Conservation (phyloP, 1,284 basidiomycete genomes). For the Boletus sp. region DNA sequence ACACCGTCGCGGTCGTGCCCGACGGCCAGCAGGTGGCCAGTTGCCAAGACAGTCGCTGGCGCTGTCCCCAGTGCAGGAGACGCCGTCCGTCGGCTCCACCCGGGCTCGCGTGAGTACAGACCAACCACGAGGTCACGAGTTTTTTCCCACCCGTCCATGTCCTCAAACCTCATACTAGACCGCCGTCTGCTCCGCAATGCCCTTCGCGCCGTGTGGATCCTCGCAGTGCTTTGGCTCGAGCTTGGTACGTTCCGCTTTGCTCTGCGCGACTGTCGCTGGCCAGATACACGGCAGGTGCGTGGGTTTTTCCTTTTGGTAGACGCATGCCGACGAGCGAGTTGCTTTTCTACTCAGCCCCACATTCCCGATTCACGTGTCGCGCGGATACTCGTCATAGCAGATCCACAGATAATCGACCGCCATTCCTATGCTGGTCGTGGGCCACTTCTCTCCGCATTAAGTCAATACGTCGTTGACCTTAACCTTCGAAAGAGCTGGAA, state of each 20-base stretch:
- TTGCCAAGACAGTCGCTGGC: too few relatives aligned
- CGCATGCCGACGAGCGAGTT: neutral
- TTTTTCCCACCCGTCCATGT: constrained; percentile 6
- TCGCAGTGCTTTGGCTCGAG: constrained; percentile 32
- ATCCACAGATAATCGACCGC: constrained; percentile 70
- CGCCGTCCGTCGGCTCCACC: constrained; percentile 39
- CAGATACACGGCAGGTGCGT: constrained; percentile 24
- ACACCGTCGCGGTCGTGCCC: too few relatives aligned
- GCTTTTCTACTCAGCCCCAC: constrained; percentile 14
- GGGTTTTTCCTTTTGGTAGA: neutral
- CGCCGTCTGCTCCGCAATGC: constrained; percentile 11
- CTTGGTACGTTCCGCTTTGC: constrained; percentile 25
- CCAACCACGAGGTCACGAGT: too few relatives aligned
- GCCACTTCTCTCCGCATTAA: constrained; percentile 40
- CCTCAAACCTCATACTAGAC: neutral
- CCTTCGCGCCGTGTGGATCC: constrained; percentile 24
- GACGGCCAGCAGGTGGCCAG: too few relatives aligned
- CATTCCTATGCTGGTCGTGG: constrained; percentile 41
- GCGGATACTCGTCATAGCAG: constrained; percentile 71
- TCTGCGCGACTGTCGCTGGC: constrained; percentile 25
- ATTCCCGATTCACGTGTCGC: constrained; percentile 34
- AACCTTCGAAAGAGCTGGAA: constrained; percentile 77
- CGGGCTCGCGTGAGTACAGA: constrained; percentile 2
- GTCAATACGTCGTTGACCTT: constrained; percentile 58
- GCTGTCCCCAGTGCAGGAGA: too few relatives aligned